These are phyloP conservation scores for Mycena crocata DNA, from an alignment of 768 basidiomycete species.

Conservation along the genomic window DNA sequence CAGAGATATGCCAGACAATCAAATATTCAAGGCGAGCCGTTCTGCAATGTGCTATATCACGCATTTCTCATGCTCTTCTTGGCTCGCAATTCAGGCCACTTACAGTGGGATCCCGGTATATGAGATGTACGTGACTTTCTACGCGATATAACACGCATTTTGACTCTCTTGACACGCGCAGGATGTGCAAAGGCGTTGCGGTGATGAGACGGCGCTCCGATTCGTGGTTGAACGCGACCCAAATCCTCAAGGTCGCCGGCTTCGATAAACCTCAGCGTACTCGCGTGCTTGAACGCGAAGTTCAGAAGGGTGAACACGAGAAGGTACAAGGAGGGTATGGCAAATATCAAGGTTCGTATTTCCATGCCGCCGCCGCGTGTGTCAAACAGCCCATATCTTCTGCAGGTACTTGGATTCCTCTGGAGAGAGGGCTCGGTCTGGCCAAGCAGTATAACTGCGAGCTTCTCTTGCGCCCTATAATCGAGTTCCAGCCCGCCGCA, in stretches of 20 bases:
- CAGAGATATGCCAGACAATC: conserved; percentile 76
- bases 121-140: conserved; percentile 76
- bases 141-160: conserved; percentile 51
- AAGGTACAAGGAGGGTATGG: conserved; percentile 99
- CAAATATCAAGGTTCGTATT: conserved; percentile 92
- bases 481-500: conserved; percentile 91
- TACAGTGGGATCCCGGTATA: conserved; percentile 95
- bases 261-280: conserved; percentile 99
- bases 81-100: conserved; percentile 69
- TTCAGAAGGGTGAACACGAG: conserved; percentile 98
- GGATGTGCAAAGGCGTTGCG: conserved; percentile 96
- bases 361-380: conserved; percentile 12
- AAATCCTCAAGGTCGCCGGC: conserved; percentile 98
- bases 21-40: conserved; percentile 84
- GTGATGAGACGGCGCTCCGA: conserved; percentile 98
- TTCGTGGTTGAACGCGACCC: conserved; percentile 98
- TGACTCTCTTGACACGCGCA: conserved; percentile 58
- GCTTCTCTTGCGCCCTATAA: conserved; percentile 85
- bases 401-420: conserved; percentile 97
- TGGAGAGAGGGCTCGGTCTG: conserved; percentile 87
- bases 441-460: conserved; percentile 96
- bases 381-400: neutral
- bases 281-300: conserved; percentile 95
- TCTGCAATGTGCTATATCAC: conserved; percentile 30
- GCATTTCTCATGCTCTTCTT: conserved; percentile 37